phyloP scores from a whole-genome alignment of 352 stramenopile species.

The Phytophthora fragariae region DNA sequence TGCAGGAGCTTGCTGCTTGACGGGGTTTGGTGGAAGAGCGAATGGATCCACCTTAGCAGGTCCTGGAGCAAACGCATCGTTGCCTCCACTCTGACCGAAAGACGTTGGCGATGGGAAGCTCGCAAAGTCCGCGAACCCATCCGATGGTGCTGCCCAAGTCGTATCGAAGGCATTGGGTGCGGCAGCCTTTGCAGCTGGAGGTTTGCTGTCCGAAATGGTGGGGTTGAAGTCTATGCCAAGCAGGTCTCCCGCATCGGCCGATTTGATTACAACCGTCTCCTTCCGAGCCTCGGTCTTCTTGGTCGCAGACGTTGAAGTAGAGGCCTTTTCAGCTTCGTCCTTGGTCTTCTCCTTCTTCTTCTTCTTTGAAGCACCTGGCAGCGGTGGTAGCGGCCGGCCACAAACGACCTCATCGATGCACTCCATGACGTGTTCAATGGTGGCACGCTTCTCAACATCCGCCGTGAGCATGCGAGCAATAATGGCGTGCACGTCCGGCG shows the following conservation, averaged over 20 bases:
- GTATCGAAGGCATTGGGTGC: constrained; percentile 29
- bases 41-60: constrained; percentile 41
- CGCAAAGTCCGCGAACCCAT: constrained; percentile 71
- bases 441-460: constrained; percentile 90
- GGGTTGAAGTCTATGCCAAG: constrained; percentile 78
- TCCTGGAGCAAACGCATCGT: constrained; percentile 21
- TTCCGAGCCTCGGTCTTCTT: constrained; percentile 73
- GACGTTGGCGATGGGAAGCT: constrained; percentile 58
- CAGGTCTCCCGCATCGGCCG: constrained; percentile 50
- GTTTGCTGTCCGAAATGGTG: constrained; percentile 51
- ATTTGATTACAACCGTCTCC: constrained; percentile 52
- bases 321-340: constrained; percentile 6
- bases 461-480: constrained; percentile 93
- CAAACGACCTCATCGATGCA: constrained; percentile 81
- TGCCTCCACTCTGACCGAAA: constrained; percentile 24
- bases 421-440: constrained; percentile 93
- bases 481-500: constrained; percentile 86
- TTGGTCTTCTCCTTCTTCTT: constrained; percentile 38
- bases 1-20: constrained; percentile 46
- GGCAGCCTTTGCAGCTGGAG: constrained; percentile 15
- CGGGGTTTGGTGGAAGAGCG: constrained; percentile 56
- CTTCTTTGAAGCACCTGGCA: constrained; percentile 38
- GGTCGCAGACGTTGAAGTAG: constrained; percentile 9
- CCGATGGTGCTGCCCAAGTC: constrained; percentile 31
- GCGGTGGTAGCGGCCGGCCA: constrained; percentile 47